Base-by-base conservation (phyloP, 2,329 filamentous ascomycete genomes). In the Orbilia oligospora region DNA sequence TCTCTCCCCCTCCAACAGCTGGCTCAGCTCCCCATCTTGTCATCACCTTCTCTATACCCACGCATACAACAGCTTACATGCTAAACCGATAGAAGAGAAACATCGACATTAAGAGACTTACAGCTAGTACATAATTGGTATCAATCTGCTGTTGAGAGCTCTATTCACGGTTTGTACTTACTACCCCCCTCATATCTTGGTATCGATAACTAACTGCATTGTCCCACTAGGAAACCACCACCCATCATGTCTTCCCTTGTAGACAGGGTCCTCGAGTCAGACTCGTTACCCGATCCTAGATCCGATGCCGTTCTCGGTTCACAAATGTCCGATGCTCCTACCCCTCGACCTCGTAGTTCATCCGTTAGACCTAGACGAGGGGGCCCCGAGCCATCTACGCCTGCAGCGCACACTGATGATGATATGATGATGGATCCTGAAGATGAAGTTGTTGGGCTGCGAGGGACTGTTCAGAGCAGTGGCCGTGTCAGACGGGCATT, bases 351-450 rank as follows among this genome's bases (percentile, higher is more conserved):
- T 44, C 82, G 84, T 85, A 48, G 68, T 55, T 78, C 75, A 41
- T 78, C 75, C 49, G 75, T 78, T 49, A 68, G 75, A 48, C 75
- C 75, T n/a, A 67, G 75, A 41, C 82, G 84, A 84, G 56, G 82
- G 82, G 80, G 65, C 81, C 83, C 81, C 82, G 80, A 83, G 81
- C 82, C 83, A 81, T 79, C 81, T 81, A 80, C 81, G 73, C 71
- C 86, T 87, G 87, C 55, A 86, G 86, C 33, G 83, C 86, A 76
- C 86, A 87, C 71, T 81, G 86, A 81, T 85, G 85, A 87, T 81
- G 87, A 88, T 68, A 83, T 84, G 61, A 86, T 86, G 76, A 85
- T 85, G 5, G 87, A 87, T 71, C 84, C 86, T 36, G 87, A 88
- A 71, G 87, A 89, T 81, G 86, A 88, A 71, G 83, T 88, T 18